phyloP scores from a whole-genome alignment of 2,329 filamentous ascomycete species.

The Diaporthe sp. region DNA sequence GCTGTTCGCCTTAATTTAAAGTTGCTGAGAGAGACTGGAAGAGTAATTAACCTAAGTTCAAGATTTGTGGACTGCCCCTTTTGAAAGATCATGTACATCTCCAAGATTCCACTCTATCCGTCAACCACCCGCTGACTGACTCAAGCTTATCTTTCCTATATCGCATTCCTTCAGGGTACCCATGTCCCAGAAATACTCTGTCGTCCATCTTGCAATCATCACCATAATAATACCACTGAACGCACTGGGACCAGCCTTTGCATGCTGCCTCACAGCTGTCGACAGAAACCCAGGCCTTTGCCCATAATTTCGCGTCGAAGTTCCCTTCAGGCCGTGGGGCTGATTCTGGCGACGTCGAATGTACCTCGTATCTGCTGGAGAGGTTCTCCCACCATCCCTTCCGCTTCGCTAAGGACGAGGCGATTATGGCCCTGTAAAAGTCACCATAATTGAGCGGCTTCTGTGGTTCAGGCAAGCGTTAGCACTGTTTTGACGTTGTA shows the following conservation, averaged over 20 bases:
- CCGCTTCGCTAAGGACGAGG: slow-evolving; percentile 43
- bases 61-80: no score
- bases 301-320: slow-evolving; percentile 43
- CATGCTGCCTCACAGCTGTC: slow-evolving; percentile 48
- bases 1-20: no score
- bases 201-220: slow-evolving; percentile 48
- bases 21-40: no score
- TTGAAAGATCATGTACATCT: neutral
- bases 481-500: neutral
- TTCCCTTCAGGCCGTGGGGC: slow-evolving; percentile 41
- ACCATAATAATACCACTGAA: slow-evolving; percentile 49
- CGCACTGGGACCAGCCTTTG: slow-evolving; percentile 46
- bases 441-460: slow-evolving; percentile 45
- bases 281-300: slow-evolving; percentile 46
- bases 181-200: slow-evolving; percentile 45
- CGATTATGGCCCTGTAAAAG: slow-evolving; percentile 46
- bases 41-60: no score
- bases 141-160: slow-evolving; percentile 25
- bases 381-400: slow-evolving; percentile 48
- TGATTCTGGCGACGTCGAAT: slow-evolving; percentile 42
- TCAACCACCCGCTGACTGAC: slow-evolving; percentile 29
- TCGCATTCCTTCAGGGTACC: slow-evolving; percentile 39
- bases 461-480: slow-evolving; percentile 3
- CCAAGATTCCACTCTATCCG: slow-evolving; percentile 12
- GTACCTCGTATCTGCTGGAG: slow-evolving; percentile 46